Evolutionary conservation across 352 stramenopile species (phyloP), one percentile per base, ranked within the genome.

Genomic region (Phytophthora tubulina): DNA sequence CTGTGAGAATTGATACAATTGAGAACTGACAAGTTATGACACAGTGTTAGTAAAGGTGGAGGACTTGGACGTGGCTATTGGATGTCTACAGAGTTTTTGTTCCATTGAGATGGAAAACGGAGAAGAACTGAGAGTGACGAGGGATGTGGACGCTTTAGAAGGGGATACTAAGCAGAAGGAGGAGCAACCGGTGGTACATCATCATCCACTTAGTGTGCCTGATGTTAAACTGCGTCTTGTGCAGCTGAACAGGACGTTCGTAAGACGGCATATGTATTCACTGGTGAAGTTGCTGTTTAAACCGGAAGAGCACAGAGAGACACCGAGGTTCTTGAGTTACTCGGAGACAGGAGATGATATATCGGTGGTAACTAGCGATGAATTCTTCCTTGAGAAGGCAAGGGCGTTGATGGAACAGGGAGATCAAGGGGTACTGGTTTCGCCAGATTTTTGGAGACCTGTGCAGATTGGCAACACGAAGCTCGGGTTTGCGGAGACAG

Each of bases 381-480:
- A 64, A 17, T 27, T 13, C 1, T 91, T 91, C 42, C 45, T 90
- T 17, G 48, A 73, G 14, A 61, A 83, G 45, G 82, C 85, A 35
- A 50, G 76, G 5, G 15, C 39, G 62, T 68, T 88, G 3, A 80
- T 79, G 27, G 59, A 73, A 14, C 65, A 62, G 6, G 81, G 72
- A 35, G 80, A 81, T 39, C 60, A 84, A 15, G 81, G 82, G 13
- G 77, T 91, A n/a, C 81, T 81, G 35, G 80, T 91, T 4, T 91
- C 81, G 10, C 84, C 84, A 0, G 81, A 91, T 53, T 76, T 73
- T 48, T 91, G 81, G 84, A 87, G 85, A 44, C 80, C 86, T 13
- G 84, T 91, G 31, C 84, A 91, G 49, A 86, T 91, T 38, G 81
- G 84, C 4, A 82, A 87, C 50, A 82, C 82, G 31, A 84, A 85